Evolutionary conservation across 768 basidiomycete species (phyloP), one percentile per base, ranked within the genome.

Genomic region (Suillus luteus): DNA sequence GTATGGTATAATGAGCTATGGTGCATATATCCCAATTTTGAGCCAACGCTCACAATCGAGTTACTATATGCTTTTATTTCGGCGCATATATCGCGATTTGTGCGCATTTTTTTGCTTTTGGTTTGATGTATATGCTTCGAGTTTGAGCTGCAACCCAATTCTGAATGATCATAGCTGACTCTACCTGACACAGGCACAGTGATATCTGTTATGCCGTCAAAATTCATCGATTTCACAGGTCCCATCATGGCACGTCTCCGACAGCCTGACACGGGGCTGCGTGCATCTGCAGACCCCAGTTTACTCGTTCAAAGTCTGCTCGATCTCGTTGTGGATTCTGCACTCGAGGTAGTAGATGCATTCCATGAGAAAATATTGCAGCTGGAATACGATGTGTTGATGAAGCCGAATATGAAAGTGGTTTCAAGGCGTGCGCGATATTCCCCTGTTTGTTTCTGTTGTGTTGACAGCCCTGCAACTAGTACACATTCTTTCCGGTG

Each of bases 401-500:
- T 89, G 31, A 85, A 81, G 69, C 85, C 89, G 0, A 80, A 82
- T 59, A 85, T 90, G 79, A 77, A 80, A 62, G 85, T 83, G 27
- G 90, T 92, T 15, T 79, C 83, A 54, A 76, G 80, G 43, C 72
- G 89, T 90, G 69, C 55, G 86, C 59, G 19, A 2, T 35, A 22
- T 60, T 73, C 58, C 27, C 1, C 41, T n/a, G 66, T 17, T 49
- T 10, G n/a, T 55, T 64, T 52, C 15, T 43, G 22, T 24, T 38
- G 62, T 1, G 17, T 19, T 9, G n/a, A 41, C 59, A 24, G 5
- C 12, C 17, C 3, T 11, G 7, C 44, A n/a, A 17, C 14, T 65
- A 90, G 89, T 93, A 49, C 91, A 92, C 68, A 89, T 93, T 62
- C 80, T 91, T 22, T 87, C 87, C 49, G 90, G 88, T 17, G 90